Evolutionary conservation across 2,329 filamentous ascomycete species (phyloP).

Genomic region (Teratosphaeria viscida): DNA sequence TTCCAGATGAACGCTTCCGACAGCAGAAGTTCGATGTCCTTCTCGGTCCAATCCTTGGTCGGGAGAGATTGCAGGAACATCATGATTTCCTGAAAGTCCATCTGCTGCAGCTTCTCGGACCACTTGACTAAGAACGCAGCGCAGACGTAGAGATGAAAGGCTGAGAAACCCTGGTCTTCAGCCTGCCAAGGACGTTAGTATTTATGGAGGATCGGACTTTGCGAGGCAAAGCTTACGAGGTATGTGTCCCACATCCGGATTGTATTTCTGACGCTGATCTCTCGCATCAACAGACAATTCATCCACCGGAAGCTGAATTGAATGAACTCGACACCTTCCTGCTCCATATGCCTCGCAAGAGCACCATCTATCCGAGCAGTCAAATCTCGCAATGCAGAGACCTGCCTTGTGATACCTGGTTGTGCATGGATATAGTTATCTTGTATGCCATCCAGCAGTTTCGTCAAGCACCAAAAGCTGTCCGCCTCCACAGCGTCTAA

Average conservation of each 20-base stretch:
- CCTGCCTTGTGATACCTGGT: constrained; percentile 90
- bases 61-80: constrained; percentile 97
- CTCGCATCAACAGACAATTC: constrained; percentile 97
- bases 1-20: constrained; percentile 99
- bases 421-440: constrained; percentile 98
- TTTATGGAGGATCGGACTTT: neutral
- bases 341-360: constrained; percentile 79
- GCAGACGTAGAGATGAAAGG: constrained; percentile 97
- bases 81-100: constrained; percentile 99
- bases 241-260: constrained; percentile 99
- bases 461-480: constrained; percentile 96
- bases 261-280: constrained; percentile 91
- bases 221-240: constrained; percentile 50
- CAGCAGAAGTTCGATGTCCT: constrained; percentile 89
- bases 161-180: constrained; percentile 95
- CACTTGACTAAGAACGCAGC: constrained; percentile 97
- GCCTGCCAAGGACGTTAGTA: constrained; percentile 46
- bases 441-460: constrained; percentile 95
- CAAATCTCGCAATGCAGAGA: constrained; percentile 76
- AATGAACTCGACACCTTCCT: constrained; percentile 92
- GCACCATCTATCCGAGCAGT: constrained; percentile 79
- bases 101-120: constrained; percentile 87
- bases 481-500: constrained; percentile 95
- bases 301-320: constrained; percentile 99
- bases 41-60: constrained; percentile 90